Evolutionary conservation across 176 grass and related monocot species (phyloP).

Genomic region (Guadua angustifolia): DNA sequence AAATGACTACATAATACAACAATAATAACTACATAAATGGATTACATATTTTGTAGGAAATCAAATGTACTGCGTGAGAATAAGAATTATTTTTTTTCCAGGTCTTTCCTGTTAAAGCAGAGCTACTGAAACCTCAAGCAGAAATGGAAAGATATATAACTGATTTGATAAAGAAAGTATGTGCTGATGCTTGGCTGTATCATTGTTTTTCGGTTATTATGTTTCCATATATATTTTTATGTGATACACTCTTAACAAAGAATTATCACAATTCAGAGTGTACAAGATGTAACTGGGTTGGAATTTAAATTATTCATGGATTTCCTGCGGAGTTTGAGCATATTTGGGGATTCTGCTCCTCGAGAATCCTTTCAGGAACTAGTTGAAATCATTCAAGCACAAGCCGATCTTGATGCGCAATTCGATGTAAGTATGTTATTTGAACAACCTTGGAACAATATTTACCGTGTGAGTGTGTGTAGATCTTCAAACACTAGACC

Average conservation of each 20-base stretch:
- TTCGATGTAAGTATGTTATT: constrained; percentile 75
- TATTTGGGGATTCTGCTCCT: constrained; percentile 86
- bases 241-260: constrained; percentile 27
- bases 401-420: constrained; percentile 91
- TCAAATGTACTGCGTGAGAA: constrained; percentile 12
- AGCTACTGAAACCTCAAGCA: constrained; percentile 84
- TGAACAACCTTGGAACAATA: constrained; percentile 19
- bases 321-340: constrained; percentile 90
- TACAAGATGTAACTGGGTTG: constrained; percentile 90
- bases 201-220: constrained; percentile 10
- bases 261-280: constrained; percentile 63
- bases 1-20: constrained; percentile 32
- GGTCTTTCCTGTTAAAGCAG: constrained; percentile 96
- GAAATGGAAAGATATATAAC: constrained; percentile 99
- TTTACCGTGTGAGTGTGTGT: constrained; percentile 9
- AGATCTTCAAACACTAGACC: constrained; percentile 19
- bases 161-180: constrained; percentile 96
- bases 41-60: constrained; percentile 10
- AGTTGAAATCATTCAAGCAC: constrained; percentile 98
- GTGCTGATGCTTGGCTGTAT: not conserved
- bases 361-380: constrained; percentile 88
- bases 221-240: constrained; percentile 28
- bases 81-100: constrained; percentile 43
- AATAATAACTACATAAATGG: not conserved
- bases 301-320: constrained; percentile 99